Evolutionary conservation across 2,329 filamentous ascomycete genomes (phyloP).

Genomic region (Colletotrichum agaves): DNA sequence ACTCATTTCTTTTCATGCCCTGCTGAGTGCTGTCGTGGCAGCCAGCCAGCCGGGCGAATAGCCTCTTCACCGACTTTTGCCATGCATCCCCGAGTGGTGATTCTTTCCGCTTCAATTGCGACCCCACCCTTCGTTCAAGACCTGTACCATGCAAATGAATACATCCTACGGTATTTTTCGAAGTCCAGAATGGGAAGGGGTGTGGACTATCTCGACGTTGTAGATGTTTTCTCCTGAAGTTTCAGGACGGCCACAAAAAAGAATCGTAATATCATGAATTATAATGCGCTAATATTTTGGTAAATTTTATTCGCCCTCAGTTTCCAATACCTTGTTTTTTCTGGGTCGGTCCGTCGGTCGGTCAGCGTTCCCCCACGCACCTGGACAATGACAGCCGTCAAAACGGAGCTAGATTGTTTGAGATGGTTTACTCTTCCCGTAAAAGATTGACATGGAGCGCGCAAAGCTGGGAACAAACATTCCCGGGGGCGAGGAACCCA

Average conservation of each 20-base stretch:
- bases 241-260: constrained; percentile 7
- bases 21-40: constrained; percentile 31
- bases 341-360: too few relatives aligned
- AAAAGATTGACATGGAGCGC: constrained; percentile 20
- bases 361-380: not conserved
- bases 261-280: not conserved
- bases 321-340: constrained; percentile 1
- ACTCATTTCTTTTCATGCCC: not conserved
- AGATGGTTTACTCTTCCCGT: constrained; percentile 20
- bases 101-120: not conserved
- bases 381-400: constrained; percentile 26
- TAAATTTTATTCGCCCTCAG: not conserved
- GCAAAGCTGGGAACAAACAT: constrained; percentile 13
- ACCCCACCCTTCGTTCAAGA: not conserved
- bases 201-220: not conserved
- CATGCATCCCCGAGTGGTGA: constrained; percentile 8
- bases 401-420: constrained; percentile 25
- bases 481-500: constrained; percentile 7
- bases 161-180: not conserved
- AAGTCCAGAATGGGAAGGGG: not conserved
- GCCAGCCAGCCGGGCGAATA: constrained; percentile 25
- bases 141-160: constrained; percentile 2
- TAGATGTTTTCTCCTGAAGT: not conserved
- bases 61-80: constrained; percentile 36
- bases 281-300: constrained; percentile 10